Evolutionary conservation across 2,329 filamentous ascomycete species (phyloP).

Genomic region (Metarhizium rileyi): DNA sequence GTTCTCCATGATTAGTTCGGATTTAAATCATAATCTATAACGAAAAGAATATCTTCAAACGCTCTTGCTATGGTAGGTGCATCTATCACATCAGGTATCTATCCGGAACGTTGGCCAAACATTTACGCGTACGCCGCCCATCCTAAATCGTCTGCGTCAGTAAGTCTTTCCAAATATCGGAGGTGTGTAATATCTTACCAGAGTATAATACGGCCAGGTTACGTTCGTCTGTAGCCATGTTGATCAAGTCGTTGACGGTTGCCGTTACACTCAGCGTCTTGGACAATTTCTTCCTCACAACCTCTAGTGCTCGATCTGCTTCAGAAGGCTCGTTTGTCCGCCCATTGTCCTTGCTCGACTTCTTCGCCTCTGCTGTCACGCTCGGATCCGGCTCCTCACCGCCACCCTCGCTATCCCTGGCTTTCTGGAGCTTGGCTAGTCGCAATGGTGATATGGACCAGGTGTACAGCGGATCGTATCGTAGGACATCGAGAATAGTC

Average conservation of each 20-base stretch:
- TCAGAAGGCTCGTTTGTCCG: slow-evolving; percentile 54
- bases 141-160: slow-evolving; percentile 21
- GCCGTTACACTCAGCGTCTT: slow-evolving; percentile 91
- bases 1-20: no score
- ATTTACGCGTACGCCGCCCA: slow-evolving; percentile 37
- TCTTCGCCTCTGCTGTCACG: slow-evolving; percentile 30
- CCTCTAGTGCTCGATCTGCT: slow-evolving; percentile 81
- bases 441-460: slow-evolving; percentile 78
- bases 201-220: slow-evolving; percentile 88
- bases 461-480: slow-evolving; percentile 94
- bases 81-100: background rate
- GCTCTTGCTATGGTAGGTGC: background rate
- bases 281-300: slow-evolving; percentile 91
- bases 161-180: background rate
- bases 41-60: background rate
- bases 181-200: slow-evolving; percentile 35
- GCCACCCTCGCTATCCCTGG: slow-evolving; percentile 36
- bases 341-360: slow-evolving; percentile 22
- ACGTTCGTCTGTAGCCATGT: slow-evolving; percentile 85
- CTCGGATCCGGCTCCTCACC: slow-evolving; percentile 27
- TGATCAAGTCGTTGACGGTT: slow-evolving; percentile 94
- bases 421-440: slow-evolving; percentile 54
- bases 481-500: slow-evolving; percentile 93
- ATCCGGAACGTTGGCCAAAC: background rate
- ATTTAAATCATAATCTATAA: slow-evolving; percentile 1